These are phyloP conservation scores for Cladochytrium replicatum DNA, from an alignment of 192 early-diverging fungal genomes.

Conservation along the genomic window DNA sequence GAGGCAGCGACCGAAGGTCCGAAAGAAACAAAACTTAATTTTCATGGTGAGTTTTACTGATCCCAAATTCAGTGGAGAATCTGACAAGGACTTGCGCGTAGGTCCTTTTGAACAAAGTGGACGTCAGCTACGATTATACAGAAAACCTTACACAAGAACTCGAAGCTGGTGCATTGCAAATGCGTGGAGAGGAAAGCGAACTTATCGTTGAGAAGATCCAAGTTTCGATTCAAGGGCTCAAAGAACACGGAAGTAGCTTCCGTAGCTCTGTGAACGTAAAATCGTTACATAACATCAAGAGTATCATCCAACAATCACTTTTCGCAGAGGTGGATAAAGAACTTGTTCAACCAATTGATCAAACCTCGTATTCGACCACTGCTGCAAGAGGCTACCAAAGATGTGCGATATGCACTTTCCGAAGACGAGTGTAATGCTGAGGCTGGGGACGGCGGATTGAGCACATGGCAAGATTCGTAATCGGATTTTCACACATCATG, in stretches of 20 bases:
- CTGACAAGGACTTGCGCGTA: too few relatives aligned
- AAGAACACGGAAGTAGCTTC: too few relatives aligned
- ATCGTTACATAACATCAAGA: too few relatives aligned
- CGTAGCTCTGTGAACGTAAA: too few relatives aligned
- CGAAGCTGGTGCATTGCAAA: too few relatives aligned
- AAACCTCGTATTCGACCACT: slow-evolving; percentile 71
- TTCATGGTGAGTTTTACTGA: slow-evolving; percentile 58
- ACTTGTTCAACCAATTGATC: slow-evolving; percentile 66
- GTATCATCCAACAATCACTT: too few relatives aligned
- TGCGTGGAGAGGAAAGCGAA: too few relatives aligned
- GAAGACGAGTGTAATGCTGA: slow-evolving; percentile 86
- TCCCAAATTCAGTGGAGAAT: too few relatives aligned
- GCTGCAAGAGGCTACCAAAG: slow-evolving; percentile 69
- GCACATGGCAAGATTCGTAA: slow-evolving; percentile 68
- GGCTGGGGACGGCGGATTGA: slow-evolving; percentile 60
- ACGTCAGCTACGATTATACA: slow-evolving; percentile 72
- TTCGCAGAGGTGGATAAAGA: slow-evolving; percentile 63
- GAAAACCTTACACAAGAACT: slow-evolving; percentile 61
- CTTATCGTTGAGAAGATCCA: too few relatives aligned
- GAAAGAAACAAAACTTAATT: slow-evolving; percentile 44
- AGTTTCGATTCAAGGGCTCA: too few relatives aligned
- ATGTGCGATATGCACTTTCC: slow-evolving; percentile 79
- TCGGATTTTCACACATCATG: slow-evolving; percentile 54
- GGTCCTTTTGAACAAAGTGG: slow-evolving; percentile 82
- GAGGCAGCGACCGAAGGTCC: too few relatives aligned